Base-by-base conservation (phyloP, 129 eudicot species). In the Flaveria trinervia region DNA sequence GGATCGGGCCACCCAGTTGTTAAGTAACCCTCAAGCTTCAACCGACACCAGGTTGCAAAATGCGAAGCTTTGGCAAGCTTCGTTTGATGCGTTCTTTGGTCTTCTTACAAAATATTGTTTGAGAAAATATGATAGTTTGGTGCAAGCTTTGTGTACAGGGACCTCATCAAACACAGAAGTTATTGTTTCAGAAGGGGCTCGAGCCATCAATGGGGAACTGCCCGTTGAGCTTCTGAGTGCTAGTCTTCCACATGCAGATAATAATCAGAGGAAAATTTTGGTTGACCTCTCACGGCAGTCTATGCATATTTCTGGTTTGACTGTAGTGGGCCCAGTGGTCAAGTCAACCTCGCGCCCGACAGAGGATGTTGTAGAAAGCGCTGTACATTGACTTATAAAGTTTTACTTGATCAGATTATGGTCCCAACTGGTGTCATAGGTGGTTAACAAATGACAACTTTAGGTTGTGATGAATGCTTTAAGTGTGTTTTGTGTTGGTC, bases 171-270 rank as follows among this genome's bases (percentile, higher is more conserved):
- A 71, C 69, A 60, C 86, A 3, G 97, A 81, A 20, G 18, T 77
- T 9, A 82, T 72, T 23, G 86, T 84, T 67, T 44, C 91, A 23
- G 96, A 89, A 81, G 92, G 90, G n/a, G 88, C 91, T 8, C 85
- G 77, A 73, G 97, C 96, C 48, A 84, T 92, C 65, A 81, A 84
- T 55, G 75, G 88, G 65, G 99, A 95, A 74, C 92, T 95, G 99
- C 99, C 99, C 0, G 96, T 95, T 78, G 99, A 95, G 66, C 95
- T 95, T 67, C 77, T 95, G 49, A 91, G 92, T 54, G 92, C 97
- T 44, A 91, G 99, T 85, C 95, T 95, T 64, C 97, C 99, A 18
- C 99, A 95, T 83, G 92, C 97, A 0, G 77, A 95, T 74, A 89
- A 81, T 70, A 88, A 66, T 23, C 99, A 95, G 82, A 83, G 86